Conservation (phyloP, 2,329 filamentous ascomycete genomes). For the Aspergillus calidoustus region DNA sequence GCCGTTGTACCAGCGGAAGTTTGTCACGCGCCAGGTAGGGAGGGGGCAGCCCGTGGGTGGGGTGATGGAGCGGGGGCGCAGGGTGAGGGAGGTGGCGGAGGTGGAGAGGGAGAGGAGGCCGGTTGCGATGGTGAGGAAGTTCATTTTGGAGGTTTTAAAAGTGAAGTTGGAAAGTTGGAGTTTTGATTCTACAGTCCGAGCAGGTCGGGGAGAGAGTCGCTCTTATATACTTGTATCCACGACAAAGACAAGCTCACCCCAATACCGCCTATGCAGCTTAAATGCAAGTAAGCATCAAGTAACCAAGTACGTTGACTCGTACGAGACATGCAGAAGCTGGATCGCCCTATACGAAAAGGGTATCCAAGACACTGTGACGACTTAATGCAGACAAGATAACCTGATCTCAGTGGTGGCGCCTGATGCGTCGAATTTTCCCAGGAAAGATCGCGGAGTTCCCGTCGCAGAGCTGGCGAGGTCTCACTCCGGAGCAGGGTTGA, state of each 20-base stretch:
- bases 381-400: background rate
- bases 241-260: background rate
- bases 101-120: slow-evolving; percentile 19
- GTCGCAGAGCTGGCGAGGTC: background rate
- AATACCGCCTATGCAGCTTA: background rate
- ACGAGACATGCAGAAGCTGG: background rate
- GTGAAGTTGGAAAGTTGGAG: no score
- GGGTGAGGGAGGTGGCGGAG: slow-evolving; percentile 9
- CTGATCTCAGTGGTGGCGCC: background rate
- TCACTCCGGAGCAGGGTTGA: background rate
- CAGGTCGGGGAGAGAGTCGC: background rate
- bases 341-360: background rate
- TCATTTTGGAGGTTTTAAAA: slow-evolving; percentile 12
- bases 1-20: slow-evolving; percentile 27
- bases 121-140: slow-evolving; percentile 13
- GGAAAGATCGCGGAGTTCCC: background rate
- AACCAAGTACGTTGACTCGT: background rate
- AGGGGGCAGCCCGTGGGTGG: slow-evolving; percentile 33
- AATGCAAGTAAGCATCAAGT: background rate
- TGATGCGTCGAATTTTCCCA: background rate
- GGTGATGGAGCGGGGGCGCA: slow-evolving; percentile 26
- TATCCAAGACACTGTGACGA: background rate
- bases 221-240: background rate
- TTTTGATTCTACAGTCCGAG: no score
- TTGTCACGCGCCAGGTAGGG: slow-evolving; percentile 33